Evolutionary conservation across 2,329 filamentous ascomycete genomes (phyloP), one percentile per base, ranked within the genome.

Genomic region (Tympanopsis confertula): DNA sequence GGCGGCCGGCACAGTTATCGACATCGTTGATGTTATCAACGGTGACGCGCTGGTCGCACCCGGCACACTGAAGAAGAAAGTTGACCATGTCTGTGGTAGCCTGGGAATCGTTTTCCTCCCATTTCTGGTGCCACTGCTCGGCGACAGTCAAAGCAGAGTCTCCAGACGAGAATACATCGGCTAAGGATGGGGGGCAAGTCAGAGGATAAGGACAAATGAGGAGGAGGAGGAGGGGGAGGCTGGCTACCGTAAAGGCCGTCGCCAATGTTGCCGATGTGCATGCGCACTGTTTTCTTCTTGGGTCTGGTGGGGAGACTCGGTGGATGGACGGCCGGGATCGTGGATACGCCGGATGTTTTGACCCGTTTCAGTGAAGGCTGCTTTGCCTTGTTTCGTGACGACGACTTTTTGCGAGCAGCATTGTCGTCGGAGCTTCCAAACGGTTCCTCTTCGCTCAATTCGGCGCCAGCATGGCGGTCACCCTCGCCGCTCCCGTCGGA

Each of bases 11-110:
- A 35, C 82, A 85, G 51, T 91, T 87, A 54, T 98, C 91, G 5
- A 86, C 78, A 54, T 98, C 89, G 46, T 81, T 78, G 45, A 95
- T 85, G 54, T 96, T 87, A 53, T 91, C 79, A 28, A 75, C 72
- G 7, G 80, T 82, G 39, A 98, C 75, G 46, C 82, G 73, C 38
- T 85, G 68, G 39, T 86, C 76, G 55, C 88, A 94, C 20, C 91
- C 91, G 14, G 88, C 78, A 44, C 84, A 73, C 50, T 74, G 71
- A 26, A 83, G 58, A 24, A 82, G 69, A 45, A 77, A 79, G 56
- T 82, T 82, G 47, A 83, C 69, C 39, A 82, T 59, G 36, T 81
- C 75, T 13, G 69, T 67, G 44, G 81, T 60, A 10, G 75, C 74
- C 19, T 56, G 61, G 13, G 67, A 62, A 42, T 68, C 63, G 47